These are phyloP conservation scores for Trichoderma sp. DNA, from an alignment of 2,329 filamentous ascomycete species.

Conservation along the genomic window DNA sequence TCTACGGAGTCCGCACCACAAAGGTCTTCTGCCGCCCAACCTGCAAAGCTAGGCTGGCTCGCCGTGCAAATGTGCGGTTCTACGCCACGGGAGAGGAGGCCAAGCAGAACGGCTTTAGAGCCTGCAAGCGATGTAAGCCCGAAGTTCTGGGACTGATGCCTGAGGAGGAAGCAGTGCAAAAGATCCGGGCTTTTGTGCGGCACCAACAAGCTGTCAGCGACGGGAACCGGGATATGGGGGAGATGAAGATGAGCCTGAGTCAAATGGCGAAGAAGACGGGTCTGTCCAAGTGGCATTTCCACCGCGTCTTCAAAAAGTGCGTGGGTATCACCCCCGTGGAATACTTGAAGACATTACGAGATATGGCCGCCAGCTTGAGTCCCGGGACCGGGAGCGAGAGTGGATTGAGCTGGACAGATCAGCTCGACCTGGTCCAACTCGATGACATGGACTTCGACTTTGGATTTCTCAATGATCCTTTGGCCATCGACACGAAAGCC, in stretches of 20 bases:
- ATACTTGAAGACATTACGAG: slow-evolving; percentile 25
- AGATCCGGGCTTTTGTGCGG: slow-evolving; percentile 35
- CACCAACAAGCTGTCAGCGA: slow-evolving; percentile 28
- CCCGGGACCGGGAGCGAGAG: neutral
- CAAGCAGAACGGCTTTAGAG: slow-evolving; percentile 46
- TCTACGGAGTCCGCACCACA: slow-evolving; percentile 46
- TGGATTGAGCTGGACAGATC: slow-evolving; percentile 11
- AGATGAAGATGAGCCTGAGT: slow-evolving; percentile 35
- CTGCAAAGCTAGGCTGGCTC: slow-evolving; percentile 58
- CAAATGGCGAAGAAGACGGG: slow-evolving; percentile 50
- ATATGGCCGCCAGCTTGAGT: neutral
- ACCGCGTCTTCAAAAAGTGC: slow-evolving; percentile 56
- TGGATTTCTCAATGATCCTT: neutral
- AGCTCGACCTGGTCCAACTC: slow-evolving; percentile 1
- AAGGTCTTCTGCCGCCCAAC: slow-evolving; percentile 58
- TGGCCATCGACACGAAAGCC: neutral
- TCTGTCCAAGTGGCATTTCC: slow-evolving; percentile 57
- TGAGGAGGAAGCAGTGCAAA: slow-evolving; percentile 43
- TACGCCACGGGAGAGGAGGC: slow-evolving; percentile 47
- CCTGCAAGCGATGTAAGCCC: slow-evolving; percentile 57
- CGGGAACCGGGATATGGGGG: slow-evolving; percentile 13
- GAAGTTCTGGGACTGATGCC: slow-evolving; percentile 40
- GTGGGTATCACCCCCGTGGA: slow-evolving; percentile 47
- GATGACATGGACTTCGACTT: slow-evolving; percentile 17
- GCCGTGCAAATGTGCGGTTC: slow-evolving; percentile 59